phyloP scores from a whole-genome alignment of 2,329 filamentous ascomycete species.

The Chrysoporthe deuterocubensis region DNA sequence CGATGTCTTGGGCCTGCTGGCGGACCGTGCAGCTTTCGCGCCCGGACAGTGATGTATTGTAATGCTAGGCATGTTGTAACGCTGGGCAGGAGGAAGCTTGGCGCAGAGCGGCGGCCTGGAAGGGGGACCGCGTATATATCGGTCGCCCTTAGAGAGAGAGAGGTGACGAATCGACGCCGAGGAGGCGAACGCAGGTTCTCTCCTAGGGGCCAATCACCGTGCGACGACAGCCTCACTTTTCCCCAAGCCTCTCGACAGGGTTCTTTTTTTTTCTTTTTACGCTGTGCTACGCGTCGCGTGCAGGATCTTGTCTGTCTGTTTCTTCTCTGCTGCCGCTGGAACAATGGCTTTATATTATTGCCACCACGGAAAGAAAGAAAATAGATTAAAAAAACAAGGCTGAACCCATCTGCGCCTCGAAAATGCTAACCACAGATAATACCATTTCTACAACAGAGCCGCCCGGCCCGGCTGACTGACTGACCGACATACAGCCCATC shows the following conservation, averaged over 20 bases:
- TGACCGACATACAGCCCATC: too few relatives aligned
- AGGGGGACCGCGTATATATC: neutral
- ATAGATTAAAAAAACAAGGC: neutral
- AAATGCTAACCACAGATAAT: neutral
- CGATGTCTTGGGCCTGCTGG: too few relatives aligned
- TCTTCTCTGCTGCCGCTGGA: neutral
- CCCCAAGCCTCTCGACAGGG: neutral
- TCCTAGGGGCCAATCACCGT: slow-evolving; percentile 8
- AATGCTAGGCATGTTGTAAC: too few relatives aligned
- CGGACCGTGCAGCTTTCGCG: too few relatives aligned
- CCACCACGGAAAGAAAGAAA: neutral
- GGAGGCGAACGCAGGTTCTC: neutral
- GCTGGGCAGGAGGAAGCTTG: too few relatives aligned
- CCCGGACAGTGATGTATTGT: too few relatives aligned
- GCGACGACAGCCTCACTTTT: slow-evolving; percentile 13
- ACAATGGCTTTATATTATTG: slow-evolving; percentile 1
- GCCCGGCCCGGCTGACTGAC: too few relatives aligned
- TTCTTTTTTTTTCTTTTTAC: neutral
- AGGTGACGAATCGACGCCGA: neutral
- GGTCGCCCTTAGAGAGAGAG: neutral
- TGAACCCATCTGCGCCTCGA: neutral
- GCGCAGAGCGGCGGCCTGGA: too few relatives aligned
- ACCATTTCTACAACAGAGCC: neutral
- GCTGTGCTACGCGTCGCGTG: too few relatives aligned
- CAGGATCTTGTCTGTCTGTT: too few relatives aligned